These are phyloP conservation scores for Macrophomina pseudophaseolina DNA, from an alignment of 2,329 filamentous ascomycete genomes.

Conservation along the genomic window DNA sequence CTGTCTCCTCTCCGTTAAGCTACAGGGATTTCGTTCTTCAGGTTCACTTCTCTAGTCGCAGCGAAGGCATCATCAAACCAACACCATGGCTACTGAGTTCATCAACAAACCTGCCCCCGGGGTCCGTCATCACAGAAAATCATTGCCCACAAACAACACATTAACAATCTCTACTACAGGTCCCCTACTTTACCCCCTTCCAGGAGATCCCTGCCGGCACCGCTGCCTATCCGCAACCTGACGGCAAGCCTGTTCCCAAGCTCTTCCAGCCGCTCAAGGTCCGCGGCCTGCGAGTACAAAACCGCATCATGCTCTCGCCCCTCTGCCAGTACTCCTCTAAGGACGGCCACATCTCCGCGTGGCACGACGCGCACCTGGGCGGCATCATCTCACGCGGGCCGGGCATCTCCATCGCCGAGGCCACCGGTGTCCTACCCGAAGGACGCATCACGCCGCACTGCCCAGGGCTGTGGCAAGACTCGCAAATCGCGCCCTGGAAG, in stretches of 20 bases:
- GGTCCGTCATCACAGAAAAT: too few relatives aligned
- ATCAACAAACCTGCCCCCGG: too few relatives aligned
- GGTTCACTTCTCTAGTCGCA: too few relatives aligned
- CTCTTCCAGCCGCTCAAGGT: constrained; percentile 64
- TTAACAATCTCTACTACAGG: constrained; percentile 30
- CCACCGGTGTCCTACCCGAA: constrained; percentile 74
- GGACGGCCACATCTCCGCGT: constrained; percentile 76
- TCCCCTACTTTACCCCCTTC: constrained; percentile 55
- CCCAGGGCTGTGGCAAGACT: constrained; percentile 81
- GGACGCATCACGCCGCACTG: constrained; percentile 86
- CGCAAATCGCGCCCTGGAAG: constrained; percentile 74
- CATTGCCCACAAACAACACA: too few relatives aligned
- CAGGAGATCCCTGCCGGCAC: constrained; percentile 55
- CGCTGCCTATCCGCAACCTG: constrained; percentile 52
- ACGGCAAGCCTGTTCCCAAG: constrained; percentile 58
- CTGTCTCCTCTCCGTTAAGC: too few relatives aligned
- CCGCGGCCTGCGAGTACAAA: constrained; percentile 65
- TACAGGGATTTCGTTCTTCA: too few relatives aligned
- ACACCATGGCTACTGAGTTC: too few relatives aligned
- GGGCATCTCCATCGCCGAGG: constrained; percentile 76
- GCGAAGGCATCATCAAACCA: too few relatives aligned
- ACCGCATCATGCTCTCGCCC: constrained; percentile 68
- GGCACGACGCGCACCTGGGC: constrained; percentile 82
- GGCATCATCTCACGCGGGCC: constrained; percentile 78
- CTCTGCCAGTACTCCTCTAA: constrained; percentile 71